Evolutionary conservation across 2,329 filamentous ascomycete species (phyloP).

Genomic region (Harringtonia lauricola): DNA sequence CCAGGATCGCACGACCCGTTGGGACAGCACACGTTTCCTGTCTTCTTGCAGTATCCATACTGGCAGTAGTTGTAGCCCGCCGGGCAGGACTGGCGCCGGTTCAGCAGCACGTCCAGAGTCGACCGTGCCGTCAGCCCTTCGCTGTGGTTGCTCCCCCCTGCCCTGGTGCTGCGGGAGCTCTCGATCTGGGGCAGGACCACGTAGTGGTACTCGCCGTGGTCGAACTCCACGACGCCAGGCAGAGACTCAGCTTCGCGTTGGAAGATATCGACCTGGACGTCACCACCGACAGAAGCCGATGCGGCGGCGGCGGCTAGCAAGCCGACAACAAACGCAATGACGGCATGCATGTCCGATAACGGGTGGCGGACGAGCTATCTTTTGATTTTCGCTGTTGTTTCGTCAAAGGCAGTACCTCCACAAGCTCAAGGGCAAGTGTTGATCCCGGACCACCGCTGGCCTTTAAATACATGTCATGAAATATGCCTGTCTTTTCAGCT

Average conservation of each 20-base stretch:
- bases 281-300: background rate
- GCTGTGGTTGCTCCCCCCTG: background rate
- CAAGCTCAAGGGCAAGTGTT: too few species aligned
- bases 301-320: too few species aligned
- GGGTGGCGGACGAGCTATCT: too few species aligned
- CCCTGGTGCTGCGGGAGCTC: background rate
- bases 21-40: constrained; percentile 12
- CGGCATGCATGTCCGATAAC: too few species aligned
- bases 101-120: constrained; percentile 8
- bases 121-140: background rate
- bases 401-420: too few species aligned
- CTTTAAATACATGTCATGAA: too few species aligned
- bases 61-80: constrained; percentile 13
- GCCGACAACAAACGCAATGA: too few species aligned
- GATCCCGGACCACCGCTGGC: too few species aligned
- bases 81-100: constrained; percentile 10
- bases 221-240: constrained; percentile 3
- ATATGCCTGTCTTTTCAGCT: too few species aligned
- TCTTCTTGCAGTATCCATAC: constrained; percentile 15
- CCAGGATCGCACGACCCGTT: constrained; percentile 11
- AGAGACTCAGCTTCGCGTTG: background rate
- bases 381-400: too few species aligned
- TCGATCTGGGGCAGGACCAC: constrained; percentile 1
- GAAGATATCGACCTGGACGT: background rate
- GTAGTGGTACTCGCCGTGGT: constrained; percentile 3